phyloP scores from a whole-genome alignment of 495 filamentous ascomycete genomes.

The Evansstolkia leycettana region DNA sequence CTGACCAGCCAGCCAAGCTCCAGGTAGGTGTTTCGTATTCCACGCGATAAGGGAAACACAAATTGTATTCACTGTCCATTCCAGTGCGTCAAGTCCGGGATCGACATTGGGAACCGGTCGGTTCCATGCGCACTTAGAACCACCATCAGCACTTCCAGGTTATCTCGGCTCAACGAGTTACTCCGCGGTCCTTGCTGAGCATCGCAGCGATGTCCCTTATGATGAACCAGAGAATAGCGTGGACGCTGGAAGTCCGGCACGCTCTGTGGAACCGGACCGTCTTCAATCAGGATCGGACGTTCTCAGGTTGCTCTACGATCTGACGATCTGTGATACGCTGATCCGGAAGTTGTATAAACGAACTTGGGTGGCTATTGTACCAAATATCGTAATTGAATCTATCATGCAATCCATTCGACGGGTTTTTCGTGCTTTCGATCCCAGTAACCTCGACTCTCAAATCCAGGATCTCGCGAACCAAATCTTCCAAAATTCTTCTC shows the following conservation, averaged over 20 bases:
- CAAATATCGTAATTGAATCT: slow-evolving; percentile 13
- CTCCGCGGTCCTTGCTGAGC: slow-evolving; percentile 32
- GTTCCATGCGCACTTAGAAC: slow-evolving; percentile 13
- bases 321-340: slow-evolving; percentile 12
- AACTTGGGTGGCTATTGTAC: slow-evolving; percentile 11
- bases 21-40: slow-evolving; percentile 9
- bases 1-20: slow-evolving; percentile 14
- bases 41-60: no score
- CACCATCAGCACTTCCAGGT: slow-evolving; percentile 20
- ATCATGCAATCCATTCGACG: slow-evolving; percentile 16
- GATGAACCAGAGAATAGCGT: slow-evolving; percentile 25
- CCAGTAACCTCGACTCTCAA: slow-evolving; percentile 14
- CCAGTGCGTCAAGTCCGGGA: slow-evolving; percentile 18
- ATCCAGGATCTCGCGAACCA: slow-evolving; percentile 16
- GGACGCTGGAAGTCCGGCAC: slow-evolving; percentile 12
- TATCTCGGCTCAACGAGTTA: slow-evolving; percentile 41
- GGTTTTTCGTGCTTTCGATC: slow-evolving; percentile 15
- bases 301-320: slow-evolving; percentile 27
- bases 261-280: slow-evolving; percentile 16
- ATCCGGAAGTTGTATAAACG: slow-evolving; percentile 15
- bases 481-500: slow-evolving; percentile 23
- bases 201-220: slow-evolving; percentile 22
- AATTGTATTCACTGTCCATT: not conserved
- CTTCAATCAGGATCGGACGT: slow-evolving; percentile 31
- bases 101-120: slow-evolving; percentile 11